Percentiles rank a stretch among this genome's conserved stretches.
phyloP scores from a whole-genome alignment of 1,284 basidiomycete genomes.

The Vanrija humicola region DNA sequence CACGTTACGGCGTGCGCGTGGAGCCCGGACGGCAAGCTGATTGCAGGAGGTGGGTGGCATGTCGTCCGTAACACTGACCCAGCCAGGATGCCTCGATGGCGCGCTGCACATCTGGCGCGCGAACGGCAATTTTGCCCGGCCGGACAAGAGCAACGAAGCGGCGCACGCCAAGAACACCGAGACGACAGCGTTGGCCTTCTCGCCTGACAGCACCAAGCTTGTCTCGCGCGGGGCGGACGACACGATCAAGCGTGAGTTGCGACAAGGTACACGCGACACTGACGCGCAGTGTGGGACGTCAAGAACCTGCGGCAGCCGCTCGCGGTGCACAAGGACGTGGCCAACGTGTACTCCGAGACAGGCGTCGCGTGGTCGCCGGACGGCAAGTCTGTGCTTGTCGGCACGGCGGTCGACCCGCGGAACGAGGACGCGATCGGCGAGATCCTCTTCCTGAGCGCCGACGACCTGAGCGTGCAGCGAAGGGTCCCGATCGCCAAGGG shows the following conservation, averaged over 20 bases:
- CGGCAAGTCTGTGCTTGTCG: constrained; percentile 79
- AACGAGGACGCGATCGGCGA: constrained; percentile 58
- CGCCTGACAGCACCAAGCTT: constrained; percentile 73
- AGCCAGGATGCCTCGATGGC: constrained; percentile 80
- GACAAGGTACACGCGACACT: neutral
- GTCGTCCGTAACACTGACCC: constrained; percentile 3
- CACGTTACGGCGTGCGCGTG: constrained; percentile 84
- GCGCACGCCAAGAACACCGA: constrained; percentile 81
- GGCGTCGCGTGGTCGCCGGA: constrained; percentile 92
- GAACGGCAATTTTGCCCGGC: constrained; percentile 85
- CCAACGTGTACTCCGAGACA: constrained; percentile 81
- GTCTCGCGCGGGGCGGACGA: constrained; percentile 87
- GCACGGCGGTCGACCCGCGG: constrained; percentile 58
- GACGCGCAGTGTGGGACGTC: constrained; percentile 79
- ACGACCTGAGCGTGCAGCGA: constrained; percentile 61
- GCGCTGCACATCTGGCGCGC: constrained; percentile 89
- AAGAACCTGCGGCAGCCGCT: constrained; percentile 83
- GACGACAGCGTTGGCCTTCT: constrained; percentile 78
- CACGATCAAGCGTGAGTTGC: constrained; percentile 79
- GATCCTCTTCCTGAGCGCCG: constrained; percentile 68
- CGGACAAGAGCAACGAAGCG: constrained; percentile 74
- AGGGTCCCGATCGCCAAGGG: constrained; percentile 61
- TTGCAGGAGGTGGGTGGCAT: constrained; percentile 72
- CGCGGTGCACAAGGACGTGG: constrained; percentile 58
- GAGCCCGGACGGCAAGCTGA: constrained; percentile 75